Percentiles rank a stretch among this genome's conserved stretches.
Conservation (phyloP, 1,139 yeast genomes). For the Saccharomyces hybrid region DNA sequence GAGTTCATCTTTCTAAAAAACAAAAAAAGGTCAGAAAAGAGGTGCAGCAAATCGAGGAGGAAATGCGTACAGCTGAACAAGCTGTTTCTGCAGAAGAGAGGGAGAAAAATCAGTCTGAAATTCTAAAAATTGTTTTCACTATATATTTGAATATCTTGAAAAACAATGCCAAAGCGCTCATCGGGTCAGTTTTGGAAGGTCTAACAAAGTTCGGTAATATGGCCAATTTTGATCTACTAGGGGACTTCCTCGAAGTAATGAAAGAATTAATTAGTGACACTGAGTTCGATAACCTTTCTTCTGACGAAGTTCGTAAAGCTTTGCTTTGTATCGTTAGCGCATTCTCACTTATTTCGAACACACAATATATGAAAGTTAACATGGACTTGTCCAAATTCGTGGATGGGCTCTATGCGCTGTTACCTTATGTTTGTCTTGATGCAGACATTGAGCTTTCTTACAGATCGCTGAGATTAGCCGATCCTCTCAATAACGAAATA, state of each 20-base stretch:
- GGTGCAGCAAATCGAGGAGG: conserved; percentile 79
- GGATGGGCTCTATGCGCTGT: conserved; percentile 55
- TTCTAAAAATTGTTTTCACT: conserved; percentile 62
- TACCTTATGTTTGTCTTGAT: conserved; percentile 65
- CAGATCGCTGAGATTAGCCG: conserved; percentile 69
- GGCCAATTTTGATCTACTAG: conserved; percentile 85
- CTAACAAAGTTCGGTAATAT: conserved; percentile 83
- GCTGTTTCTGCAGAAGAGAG: conserved; percentile 82
- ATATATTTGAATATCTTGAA: conserved; percentile 73
- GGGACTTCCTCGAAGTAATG: conserved; percentile 84
- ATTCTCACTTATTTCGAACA: conserved; percentile 74
- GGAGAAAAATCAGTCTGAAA: conserved; percentile 77
- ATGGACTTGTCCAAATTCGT: conserved; percentile 67
- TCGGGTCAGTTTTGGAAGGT: conserved; percentile 88
- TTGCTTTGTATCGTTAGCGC: conserved; percentile 83
- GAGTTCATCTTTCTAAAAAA: conserved; percentile 82
- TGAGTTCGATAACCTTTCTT: conserved; percentile 37
- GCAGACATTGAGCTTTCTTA: conserved; percentile 82
- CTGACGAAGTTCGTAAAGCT: conserved; percentile 53
- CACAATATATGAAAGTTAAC: conserved; percentile 54
- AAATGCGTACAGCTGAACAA: conserved; percentile 78
- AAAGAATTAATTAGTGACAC: conserved; percentile 63
- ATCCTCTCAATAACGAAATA: conserved; percentile 48
- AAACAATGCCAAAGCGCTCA: conserved; percentile 52
- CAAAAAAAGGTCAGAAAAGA: conserved; percentile 85